A percentile compares a stretch with the other conserved stretches of the same genome.
Evolutionary conservation across 257 asterid genomes (phyloP).

Genomic region (Dorcoceras hygrometricum): DNA sequence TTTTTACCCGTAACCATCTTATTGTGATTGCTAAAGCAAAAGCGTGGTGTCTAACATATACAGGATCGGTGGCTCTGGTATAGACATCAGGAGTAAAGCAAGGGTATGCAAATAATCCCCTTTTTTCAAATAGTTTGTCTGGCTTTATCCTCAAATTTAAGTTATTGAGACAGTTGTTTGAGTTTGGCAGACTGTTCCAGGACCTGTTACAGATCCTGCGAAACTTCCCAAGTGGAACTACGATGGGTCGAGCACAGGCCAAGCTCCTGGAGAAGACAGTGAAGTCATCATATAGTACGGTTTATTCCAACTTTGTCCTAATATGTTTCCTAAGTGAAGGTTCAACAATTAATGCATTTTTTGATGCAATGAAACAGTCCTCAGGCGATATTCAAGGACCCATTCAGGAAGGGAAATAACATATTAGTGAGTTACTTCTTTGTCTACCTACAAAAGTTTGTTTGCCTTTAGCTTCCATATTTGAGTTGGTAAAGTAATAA

Average conservation of each 20-base stretch:
- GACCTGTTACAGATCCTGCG: constrained; percentile 22
- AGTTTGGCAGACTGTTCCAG: constrained; percentile 19
- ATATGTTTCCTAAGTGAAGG: not conserved
- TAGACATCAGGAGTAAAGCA: constrained; percentile 31
- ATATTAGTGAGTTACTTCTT: constrained; percentile 34
- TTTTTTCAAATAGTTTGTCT: too few relatives aligned
- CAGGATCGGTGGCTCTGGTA: constrained; percentile 36
- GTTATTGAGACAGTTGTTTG: constrained; percentile 6
- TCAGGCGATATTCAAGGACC: constrained; percentile 59
- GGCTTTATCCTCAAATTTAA: not conserved
- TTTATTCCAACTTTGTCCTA: not conserved
- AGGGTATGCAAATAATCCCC: constrained; percentile 22
- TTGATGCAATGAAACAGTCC: constrained; percentile 33
- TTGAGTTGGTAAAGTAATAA: not conserved
- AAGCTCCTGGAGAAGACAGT: constrained; percentile 34
- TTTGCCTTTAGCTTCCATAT: not conserved
- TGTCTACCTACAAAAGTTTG: too few relatives aligned
- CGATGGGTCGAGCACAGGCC: constrained; percentile 36
- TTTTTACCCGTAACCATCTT: not conserved
- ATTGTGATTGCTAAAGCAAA: not conserved
- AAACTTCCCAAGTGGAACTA: constrained; percentile 33
- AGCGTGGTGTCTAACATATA: not conserved
- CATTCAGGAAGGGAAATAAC: constrained; percentile 52
- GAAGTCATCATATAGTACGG: constrained; percentile 33
- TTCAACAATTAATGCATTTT: not conserved